Conservation (phyloP, 73 alveolate species). For the Effrenium voratum region DNA sequence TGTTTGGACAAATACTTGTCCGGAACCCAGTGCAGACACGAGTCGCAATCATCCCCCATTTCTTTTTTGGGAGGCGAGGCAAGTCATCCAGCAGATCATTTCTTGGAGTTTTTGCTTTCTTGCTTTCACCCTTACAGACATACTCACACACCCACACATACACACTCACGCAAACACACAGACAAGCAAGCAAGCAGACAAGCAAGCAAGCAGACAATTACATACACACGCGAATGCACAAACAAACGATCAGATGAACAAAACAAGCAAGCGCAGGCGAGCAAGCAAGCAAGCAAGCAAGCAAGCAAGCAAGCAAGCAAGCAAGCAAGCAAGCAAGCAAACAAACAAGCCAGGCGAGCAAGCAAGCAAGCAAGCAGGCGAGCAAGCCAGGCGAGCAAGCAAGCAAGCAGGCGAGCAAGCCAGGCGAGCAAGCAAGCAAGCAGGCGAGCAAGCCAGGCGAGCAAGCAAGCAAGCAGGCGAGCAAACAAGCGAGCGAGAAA, state of each 20-base stretch:
- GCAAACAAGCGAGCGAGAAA: not conserved
- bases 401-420: not conserved
- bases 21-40: too few species aligned
- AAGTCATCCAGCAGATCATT: not conserved
- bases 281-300: not conserved
- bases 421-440: not conserved
- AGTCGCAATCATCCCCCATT: too few species aligned
- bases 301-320: not conserved
- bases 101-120: not conserved
- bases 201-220: not conserved
- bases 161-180: not conserved
- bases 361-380: not conserved
- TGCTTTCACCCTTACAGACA: not conserved
- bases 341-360: not conserved
- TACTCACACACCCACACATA: not conserved
- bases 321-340: not conserved
- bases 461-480: not conserved
- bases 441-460: not conserved
- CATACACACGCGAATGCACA: not conserved
- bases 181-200: not conserved
- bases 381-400: too few species aligned
- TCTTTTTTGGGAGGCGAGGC: too few species aligned
- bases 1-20: constrained; percentile 81
- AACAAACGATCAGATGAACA: not conserved
- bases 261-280: too few species aligned